These are phyloP conservation scores for Metschnikowia hibisci DNA, from an alignment of 805 yeast genomes.

Conservation along the genomic window DNA sequence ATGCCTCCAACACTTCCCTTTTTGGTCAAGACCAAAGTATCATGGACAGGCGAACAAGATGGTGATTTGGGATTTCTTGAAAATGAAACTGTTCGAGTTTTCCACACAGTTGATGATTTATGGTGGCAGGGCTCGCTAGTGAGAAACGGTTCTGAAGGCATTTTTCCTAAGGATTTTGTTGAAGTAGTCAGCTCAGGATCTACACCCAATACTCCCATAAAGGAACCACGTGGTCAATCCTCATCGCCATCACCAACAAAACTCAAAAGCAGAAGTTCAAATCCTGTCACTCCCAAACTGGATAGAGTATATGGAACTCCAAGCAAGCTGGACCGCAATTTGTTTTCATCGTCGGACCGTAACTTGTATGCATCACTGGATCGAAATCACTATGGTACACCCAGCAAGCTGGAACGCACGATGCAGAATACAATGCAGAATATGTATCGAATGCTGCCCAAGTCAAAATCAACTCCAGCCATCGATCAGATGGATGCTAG, in stretches of 20 bases:
- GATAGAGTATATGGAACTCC: neutral
- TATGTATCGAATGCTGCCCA: constrained; percentile 5
- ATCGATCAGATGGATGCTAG: constrained; percentile 8
- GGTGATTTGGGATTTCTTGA: constrained; percentile 91
- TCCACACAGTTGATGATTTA: constrained; percentile 74
- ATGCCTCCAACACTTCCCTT: constrained; percentile 54
- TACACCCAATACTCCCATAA: constrained; percentile 12
- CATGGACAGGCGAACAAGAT: constrained; percentile 91
- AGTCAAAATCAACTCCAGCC: constrained; percentile 14
- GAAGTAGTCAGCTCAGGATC: constrained; percentile 36
- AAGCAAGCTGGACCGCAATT: neutral
- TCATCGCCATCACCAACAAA: constrained; percentile 3
- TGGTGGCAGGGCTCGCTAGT: constrained; percentile 87
- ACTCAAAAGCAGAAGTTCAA: neutral
- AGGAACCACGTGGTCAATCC: constrained; percentile 5
- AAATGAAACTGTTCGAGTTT: constrained; percentile 86
- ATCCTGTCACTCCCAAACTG: neutral
- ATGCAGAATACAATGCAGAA: constrained; percentile 1
- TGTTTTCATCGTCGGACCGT: too few species aligned
- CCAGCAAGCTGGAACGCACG: constrained; percentile 10
- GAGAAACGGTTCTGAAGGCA: constrained; percentile 78
- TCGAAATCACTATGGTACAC: constrained; percentile 4
- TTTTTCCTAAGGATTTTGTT: constrained; percentile 86
- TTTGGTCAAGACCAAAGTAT: constrained; percentile 74
- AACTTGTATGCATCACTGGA: too few species aligned